phyloP scores from a whole-genome alignment of 2,329 filamentous ascomycete genomes.

The Grosmannia serpens region DNA sequence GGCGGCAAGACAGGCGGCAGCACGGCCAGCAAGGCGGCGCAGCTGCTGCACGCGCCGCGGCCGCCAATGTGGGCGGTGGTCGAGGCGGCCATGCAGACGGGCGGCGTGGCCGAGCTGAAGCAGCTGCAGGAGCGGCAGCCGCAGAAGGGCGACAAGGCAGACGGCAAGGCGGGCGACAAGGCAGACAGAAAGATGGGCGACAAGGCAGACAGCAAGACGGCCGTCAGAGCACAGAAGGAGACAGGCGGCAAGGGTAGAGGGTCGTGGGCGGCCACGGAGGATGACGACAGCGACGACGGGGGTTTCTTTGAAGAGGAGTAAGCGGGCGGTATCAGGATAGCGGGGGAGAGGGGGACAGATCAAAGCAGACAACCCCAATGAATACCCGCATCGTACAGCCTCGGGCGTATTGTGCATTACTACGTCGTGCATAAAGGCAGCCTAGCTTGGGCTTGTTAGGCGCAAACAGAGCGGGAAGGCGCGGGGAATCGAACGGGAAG shows the following conservation, averaged over 20 bases:
- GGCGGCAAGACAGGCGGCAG: slow-evolving; percentile 12
- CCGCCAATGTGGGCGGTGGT: slow-evolving; percentile 57
- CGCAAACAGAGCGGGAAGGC: background rate
- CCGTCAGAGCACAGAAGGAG: background rate
- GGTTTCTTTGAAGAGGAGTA: slow-evolving; percentile 41
- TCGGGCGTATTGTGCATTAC: too few relatives aligned
- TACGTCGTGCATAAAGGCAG: too few relatives aligned
- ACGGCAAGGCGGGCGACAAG: background rate
- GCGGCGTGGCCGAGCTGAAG: slow-evolving; percentile 40
- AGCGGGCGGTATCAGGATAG: too few relatives aligned
- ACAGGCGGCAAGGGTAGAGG: background rate
- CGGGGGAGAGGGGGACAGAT: too few relatives aligned
- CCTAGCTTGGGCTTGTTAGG: too few relatives aligned
- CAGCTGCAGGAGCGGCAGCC: slow-evolving; percentile 40
- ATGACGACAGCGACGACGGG: slow-evolving; percentile 25
- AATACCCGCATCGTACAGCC: too few relatives aligned
- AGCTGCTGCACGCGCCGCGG: slow-evolving; percentile 32
- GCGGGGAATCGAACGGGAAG: background rate
- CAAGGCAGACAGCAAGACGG: background rate
- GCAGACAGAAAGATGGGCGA: slow-evolving; percentile 10
- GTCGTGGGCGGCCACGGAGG: background rate
- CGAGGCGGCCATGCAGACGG: slow-evolving; percentile 51
- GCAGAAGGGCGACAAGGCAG: background rate
- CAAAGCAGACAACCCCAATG: background rate
- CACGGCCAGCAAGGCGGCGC: slow-evolving; percentile 28